Conservation (phyloP, 257 asterid species). For the Galeopsis tetrahit region DNA sequence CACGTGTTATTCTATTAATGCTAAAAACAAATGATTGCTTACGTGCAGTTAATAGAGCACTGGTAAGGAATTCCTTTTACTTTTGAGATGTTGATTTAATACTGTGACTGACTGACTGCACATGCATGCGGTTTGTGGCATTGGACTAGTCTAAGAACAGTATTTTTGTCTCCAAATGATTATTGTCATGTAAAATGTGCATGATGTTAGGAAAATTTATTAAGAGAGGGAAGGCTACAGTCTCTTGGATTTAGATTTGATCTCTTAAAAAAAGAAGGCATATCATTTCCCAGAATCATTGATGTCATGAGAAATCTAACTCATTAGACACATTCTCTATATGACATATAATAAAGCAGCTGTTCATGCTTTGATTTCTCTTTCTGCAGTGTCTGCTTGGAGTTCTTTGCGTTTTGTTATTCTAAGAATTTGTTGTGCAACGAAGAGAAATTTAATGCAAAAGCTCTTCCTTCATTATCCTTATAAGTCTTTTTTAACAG, state of each 20-base stretch:
- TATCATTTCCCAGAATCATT: conserved; percentile 13
- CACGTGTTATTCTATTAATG: conserved; percentile 94
- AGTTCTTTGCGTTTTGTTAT: too few relatives aligned
- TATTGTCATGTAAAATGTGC: neutral
- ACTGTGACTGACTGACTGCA: too few relatives aligned
- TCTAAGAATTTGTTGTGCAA: too few relatives aligned
- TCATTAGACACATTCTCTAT: neutral
- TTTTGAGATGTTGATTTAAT: neutral
- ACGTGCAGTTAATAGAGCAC: conserved; percentile 78
- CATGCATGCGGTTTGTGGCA: neutral
- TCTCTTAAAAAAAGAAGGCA: neutral
- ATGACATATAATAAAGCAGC: neutral
- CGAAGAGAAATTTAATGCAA: too few relatives aligned
- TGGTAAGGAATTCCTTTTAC: conserved; percentile 55
- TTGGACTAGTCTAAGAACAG: neutral
- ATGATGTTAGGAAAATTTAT: conserved; percentile 4
- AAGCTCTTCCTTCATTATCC: too few relatives aligned
- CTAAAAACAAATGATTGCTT: conserved; percentile 97
- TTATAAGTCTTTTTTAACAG: conserved; percentile 42
- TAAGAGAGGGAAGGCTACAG: conserved; percentile 22
- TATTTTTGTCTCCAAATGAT: too few relatives aligned
- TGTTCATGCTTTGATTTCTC: conserved; percentile 6
- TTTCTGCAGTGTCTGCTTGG: too few relatives aligned
- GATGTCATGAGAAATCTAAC: neutral
- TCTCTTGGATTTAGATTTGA: neutral